Evolutionary conservation across 148 eudicot genomes (phyloP), one percentile per base, ranked within the genome.

Genomic region (Oxyria digyna): DNA sequence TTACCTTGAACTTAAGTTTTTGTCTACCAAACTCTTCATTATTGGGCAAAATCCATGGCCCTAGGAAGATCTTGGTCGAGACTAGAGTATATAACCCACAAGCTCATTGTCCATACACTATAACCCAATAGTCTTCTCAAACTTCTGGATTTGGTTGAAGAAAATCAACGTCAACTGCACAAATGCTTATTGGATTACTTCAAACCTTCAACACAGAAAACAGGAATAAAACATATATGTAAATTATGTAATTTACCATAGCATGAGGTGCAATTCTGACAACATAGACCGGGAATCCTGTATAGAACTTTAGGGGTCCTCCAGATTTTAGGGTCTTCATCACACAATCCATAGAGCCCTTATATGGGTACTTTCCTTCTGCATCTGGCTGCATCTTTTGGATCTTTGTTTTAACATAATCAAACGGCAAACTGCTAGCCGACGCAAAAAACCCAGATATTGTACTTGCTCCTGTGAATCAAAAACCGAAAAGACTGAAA

Each of bases 361-460:
- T 78, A 68, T 93, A 93, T 2, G 96, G 96, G 62, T 74, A 83
- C 71, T 89, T 93, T 31, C 98, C 98, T 68, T 78, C 75, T 32
- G 89, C 96, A 85, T 93, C 94, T 5, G 98, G 98, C 72, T 93
- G 96, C 98, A 93, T 93, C 72, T 93, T 93, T 80, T 93, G 98
- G 11, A 93, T 87, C 66, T 86, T 96, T n/a, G 98, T 93, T 74
- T 93, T 93, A 40, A 93, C 96, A 57, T 87, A 93, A 74, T 93
- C 98, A 72, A 89, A 93, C 0, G 98, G 98, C 73, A 93, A 77
- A 82, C 98, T 93, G 78, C 96, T 84, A 31, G 98, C 98, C 52
- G 98, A 76, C 43, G 98, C 98, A 72, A 89, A 93, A 77, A 93
- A 93, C 31, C 98, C 98, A 24, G 98, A 93, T 6, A 93, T 96